Percentiles rank a stretch among this genome's conserved stretches.
Conservation (phyloP, 495 filamentous ascomycete genomes). For the Geoglossum glabrum region DNA sequence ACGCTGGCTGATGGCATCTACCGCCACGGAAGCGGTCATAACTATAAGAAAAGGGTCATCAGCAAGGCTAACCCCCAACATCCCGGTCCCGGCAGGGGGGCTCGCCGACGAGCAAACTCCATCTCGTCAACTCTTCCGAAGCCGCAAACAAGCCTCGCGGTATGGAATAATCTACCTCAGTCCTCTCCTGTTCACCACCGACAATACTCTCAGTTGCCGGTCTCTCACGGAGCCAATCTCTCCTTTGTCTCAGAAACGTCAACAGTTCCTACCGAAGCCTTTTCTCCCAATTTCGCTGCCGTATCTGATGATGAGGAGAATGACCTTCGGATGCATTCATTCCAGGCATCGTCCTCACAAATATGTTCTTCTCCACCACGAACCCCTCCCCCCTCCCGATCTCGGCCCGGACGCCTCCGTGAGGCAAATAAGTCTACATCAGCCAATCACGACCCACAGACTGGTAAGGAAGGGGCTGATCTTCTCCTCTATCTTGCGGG, state of each 20-base stretch:
- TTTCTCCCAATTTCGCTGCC: slow-evolving; percentile 38
- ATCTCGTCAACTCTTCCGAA: slow-evolving; percentile 32
- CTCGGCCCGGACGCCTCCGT: slow-evolving; percentile 15
- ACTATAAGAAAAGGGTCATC: slow-evolving; percentile 32
- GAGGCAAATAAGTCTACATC: slow-evolving; percentile 6
- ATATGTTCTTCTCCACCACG: slow-evolving; percentile 19
- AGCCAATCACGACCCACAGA: slow-evolving; percentile 8
- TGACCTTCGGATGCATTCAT: slow-evolving; percentile 56
- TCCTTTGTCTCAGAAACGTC: slow-evolving; percentile 54
- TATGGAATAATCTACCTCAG: slow-evolving; percentile 64
- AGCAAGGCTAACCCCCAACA: slow-evolving; percentile 24
- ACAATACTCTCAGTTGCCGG: slow-evolving; percentile 42
- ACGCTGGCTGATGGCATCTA: slow-evolving; percentile 46
- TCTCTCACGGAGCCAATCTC: slow-evolving; percentile 35
- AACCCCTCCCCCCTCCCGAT: slow-evolving; percentile 15
- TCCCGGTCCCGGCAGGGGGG: slow-evolving; percentile 25
- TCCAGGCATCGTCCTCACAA: slow-evolving; percentile 21
- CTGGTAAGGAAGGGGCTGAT: slow-evolving; percentile 75
- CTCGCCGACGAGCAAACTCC: slow-evolving; percentile 46
- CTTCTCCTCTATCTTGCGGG: slow-evolving; percentile 80
- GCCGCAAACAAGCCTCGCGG: slow-evolving; percentile 33
- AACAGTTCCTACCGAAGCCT: slow-evolving; percentile 38
- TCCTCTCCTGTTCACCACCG: slow-evolving; percentile 60
- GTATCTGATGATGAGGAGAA: slow-evolving; percentile 64
- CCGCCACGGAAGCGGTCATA: slow-evolving; percentile 31